These are phyloP conservation scores for Sophora flavescens DNA, from an alignment of 306 rosid genomes.

Conservation along the genomic window DNA sequence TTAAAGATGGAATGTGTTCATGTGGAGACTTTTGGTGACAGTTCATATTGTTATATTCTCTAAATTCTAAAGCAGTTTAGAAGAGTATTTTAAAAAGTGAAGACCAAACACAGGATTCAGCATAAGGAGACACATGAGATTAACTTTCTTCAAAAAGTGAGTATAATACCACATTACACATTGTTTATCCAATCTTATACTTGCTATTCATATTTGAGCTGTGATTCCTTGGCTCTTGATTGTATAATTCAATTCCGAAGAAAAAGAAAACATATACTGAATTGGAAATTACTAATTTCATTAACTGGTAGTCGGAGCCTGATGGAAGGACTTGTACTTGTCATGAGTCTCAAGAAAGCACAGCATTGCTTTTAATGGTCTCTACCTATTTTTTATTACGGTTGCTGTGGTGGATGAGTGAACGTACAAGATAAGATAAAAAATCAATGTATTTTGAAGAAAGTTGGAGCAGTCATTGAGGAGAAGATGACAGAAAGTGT, in stretches of 20 bases:
- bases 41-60: conserved; percentile 2
- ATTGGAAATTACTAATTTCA: background rate
- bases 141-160: conserved; percentile 24
- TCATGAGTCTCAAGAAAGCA: background rate
- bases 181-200: no score
- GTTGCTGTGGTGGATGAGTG: no score
- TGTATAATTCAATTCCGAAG: background rate
- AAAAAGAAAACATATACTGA: background rate
- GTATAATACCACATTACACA: background rate
- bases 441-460: background rate
- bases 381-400: no score
- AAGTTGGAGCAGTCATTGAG: background rate
- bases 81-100: background rate
- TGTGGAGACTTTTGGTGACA: conserved; percentile 94
- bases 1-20: conserved; percentile 87
- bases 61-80: conserved; percentile 27
- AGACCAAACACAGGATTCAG: background rate
- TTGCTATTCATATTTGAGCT: background rate
- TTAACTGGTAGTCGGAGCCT: background rate
- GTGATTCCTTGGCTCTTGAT: background rate
- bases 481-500: background rate
- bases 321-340: background rate
- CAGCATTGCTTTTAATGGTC: background rate
- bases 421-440: no score
- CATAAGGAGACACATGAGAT: conserved; percentile 8